These are phyloP conservation scores for Rhizopus delemar DNA, from an alignment of 371 early-diverging fungal species.

Conservation along the genomic window DNA sequence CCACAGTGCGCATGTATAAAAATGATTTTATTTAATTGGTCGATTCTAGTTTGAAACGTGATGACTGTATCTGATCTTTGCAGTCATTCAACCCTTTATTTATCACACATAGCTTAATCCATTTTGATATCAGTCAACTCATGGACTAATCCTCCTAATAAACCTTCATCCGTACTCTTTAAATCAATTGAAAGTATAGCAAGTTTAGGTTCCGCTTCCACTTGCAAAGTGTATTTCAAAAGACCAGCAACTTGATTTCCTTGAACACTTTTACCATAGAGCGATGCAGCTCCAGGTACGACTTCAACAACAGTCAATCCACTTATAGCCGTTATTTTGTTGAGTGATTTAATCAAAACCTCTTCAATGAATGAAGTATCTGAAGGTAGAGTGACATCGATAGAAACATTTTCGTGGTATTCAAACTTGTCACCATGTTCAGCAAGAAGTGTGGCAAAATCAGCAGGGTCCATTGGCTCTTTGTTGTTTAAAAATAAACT, in stretches of 20 bases:
- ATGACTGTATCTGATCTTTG: too few relatives aligned
- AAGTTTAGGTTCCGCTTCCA: constrained; percentile 25
- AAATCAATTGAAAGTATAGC: constrained; percentile 63
- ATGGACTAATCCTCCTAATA: constrained; percentile 39
- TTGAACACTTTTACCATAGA: constrained; percentile 68
- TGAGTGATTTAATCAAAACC: constrained; percentile 51
- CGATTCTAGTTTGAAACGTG: not conserved
- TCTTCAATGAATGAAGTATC: constrained; percentile 28
- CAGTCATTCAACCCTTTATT: not conserved
- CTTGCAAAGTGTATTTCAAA: constrained; percentile 55
- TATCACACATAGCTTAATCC: constrained; percentile 2
- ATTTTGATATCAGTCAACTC: constrained; percentile 13
- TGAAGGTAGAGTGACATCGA: constrained; percentile 26
- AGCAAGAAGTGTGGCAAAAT: constrained; percentile 56
- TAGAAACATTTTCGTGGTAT: constrained; percentile 33
- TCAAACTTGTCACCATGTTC: constrained; percentile 58
- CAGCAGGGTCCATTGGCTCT: constrained; percentile 50
- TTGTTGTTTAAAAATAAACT: constrained; percentile 52
- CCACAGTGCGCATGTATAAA: not conserved
- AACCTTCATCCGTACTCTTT: constrained; percentile 67
- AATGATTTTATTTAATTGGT: not conserved
- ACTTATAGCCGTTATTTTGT: constrained; percentile 47
- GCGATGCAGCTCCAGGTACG: constrained; percentile 70
- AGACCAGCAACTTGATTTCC: constrained; percentile 73
- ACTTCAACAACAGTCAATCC: constrained; percentile 68